Conservation (phyloP, 176 grass and related monocot genomes). For the Stipa capillata region DNA sequence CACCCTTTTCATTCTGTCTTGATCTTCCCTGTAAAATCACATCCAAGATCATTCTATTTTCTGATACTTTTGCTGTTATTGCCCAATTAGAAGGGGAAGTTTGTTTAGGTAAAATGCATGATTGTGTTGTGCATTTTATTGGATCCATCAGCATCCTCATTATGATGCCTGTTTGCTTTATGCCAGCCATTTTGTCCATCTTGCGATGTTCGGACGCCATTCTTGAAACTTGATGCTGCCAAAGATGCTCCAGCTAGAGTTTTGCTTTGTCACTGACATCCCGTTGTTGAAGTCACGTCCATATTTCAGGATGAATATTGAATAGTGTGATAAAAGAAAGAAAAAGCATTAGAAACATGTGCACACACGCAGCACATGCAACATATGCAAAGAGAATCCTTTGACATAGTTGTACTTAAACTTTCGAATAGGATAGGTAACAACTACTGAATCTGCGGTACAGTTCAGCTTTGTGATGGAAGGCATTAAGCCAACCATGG, state of each 20-base stretch:
- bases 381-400: neutral
- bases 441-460: neutral
- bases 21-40: neutral
- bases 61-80: neutral
- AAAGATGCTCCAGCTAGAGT: neutral
- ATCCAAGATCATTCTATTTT: neutral
- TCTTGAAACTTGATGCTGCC: neutral
- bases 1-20: neutral
- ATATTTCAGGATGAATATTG: neutral
- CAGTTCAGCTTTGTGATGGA: neutral
- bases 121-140: slow-evolving; percentile 14
- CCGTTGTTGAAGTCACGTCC: neutral
- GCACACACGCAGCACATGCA: neutral
- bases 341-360: neutral
- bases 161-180: neutral
- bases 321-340: neutral
- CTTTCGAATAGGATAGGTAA: neutral
- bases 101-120: neutral
- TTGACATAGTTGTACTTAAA: neutral
- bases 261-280: neutral
- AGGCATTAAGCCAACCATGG: neutral
- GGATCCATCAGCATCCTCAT: neutral
- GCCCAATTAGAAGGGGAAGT: neutral
- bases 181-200: neutral
- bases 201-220: neutral